These are phyloP conservation scores for Tetrahymena malaccensis DNA, from an alignment of 73 alveolate species.

Conservation along the genomic window DNA sequence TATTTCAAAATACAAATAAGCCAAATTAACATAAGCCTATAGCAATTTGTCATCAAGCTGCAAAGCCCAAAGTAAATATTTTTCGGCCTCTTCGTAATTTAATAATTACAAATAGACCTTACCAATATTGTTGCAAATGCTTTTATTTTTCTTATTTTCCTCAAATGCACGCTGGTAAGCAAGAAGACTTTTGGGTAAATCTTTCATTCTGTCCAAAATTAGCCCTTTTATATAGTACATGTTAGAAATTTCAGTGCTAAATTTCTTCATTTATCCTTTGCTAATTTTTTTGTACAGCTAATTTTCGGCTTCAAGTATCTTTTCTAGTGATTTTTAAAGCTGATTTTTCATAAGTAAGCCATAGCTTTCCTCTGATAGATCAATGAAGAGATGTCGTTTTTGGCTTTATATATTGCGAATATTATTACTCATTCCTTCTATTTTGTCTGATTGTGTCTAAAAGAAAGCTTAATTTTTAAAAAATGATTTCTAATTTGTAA, in stretches of 20 bases:
- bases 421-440: not conserved
- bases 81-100: not conserved
- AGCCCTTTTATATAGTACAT: not conserved
- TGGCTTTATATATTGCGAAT: not conserved
- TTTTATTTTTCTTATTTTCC: not conserved
- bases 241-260: not conserved
- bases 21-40: not conserved
- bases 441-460: not conserved
- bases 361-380: not conserved
- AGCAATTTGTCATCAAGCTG: not conserved
- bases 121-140: not conserved
- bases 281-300: not conserved
- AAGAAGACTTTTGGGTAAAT: not conserved
- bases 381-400: not conserved
- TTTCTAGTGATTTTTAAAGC: not conserved
- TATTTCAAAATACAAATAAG: not conserved
- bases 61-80: not conserved
- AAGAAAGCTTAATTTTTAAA: not conserved
- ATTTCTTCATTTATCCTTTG: not conserved
- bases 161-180: not conserved
- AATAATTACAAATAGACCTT: not conserved
- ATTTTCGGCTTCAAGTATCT: not conserved
- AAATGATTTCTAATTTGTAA: not conserved
- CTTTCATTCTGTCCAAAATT: not conserved
- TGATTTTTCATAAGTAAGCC: not conserved